Conservation (phyloP, 106 monocot genomes). For the Xerophyta viscosa region DNA sequence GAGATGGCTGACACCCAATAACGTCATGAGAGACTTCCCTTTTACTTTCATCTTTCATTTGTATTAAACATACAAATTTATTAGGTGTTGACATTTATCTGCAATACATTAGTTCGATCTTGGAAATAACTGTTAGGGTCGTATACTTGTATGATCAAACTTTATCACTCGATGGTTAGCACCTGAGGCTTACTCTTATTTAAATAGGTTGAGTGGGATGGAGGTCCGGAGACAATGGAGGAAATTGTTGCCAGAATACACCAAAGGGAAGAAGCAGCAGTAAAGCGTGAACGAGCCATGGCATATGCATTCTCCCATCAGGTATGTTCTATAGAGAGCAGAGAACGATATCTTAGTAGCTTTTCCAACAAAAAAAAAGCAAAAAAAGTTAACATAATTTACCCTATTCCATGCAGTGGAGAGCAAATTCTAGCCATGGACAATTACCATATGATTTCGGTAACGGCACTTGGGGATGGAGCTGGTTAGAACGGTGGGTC, state of each 20-base stretch:
- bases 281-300: constrained; percentile 87
- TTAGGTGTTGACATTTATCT: too few relatives aligned
- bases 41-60: too few relatives aligned
- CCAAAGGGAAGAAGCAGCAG: constrained; percentile 80
- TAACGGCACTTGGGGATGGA: constrained; percentile 81
- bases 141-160: too few relatives aligned
- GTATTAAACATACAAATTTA: too few relatives aligned
- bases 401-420: constrained; percentile 43
- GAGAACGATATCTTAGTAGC: too few relatives aligned
- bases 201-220: constrained; percentile 70
- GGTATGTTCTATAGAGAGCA: constrained; percentile 29
- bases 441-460: constrained; percentile 53
- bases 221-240: constrained; percentile 82
- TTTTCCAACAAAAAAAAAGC: too few relatives aligned
- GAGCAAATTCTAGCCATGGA: constrained; percentile 47
- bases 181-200: background rate
- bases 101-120: too few relatives aligned
- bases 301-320: constrained; percentile 91
- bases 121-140: too few relatives aligned
- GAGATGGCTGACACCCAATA: too few relatives aligned
- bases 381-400: too few relatives aligned
- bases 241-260: constrained; percentile 53
- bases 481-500: constrained; percentile 83
- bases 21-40: too few relatives aligned
- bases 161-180: background rate